Conservation (phyloP, 192 early-diverging fungal genomes). For the Funneliformis mosseae region DNA sequence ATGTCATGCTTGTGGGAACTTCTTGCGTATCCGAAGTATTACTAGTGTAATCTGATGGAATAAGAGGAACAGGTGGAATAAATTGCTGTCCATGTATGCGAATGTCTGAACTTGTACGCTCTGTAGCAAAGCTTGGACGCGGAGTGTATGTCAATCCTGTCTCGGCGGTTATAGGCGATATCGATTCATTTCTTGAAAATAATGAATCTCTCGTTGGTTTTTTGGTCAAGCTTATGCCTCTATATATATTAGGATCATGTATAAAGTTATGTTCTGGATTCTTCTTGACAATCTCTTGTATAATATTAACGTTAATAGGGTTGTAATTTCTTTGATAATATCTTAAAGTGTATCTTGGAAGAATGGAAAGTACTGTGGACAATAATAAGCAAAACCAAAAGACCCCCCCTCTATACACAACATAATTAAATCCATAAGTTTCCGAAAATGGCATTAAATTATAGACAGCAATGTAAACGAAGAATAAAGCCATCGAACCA, state of each 20-base stretch:
- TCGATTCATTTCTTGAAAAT: not conserved
- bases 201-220: not conserved
- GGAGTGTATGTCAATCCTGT: not conserved
- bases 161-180: not conserved
- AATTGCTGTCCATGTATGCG: no score
- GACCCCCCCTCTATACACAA: conserved; percentile 58
- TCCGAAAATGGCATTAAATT: conserved; percentile 52
- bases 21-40: not conserved
- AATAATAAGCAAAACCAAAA: conserved; percentile 77
- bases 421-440: conserved; percentile 61
- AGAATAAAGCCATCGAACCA: conserved; percentile 64
- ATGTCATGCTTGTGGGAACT: conserved; percentile 9
- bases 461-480: conserved; percentile 49
- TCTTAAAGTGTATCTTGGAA: conserved; percentile 68
- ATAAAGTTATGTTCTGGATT: conserved; percentile 16
- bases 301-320: conserved; percentile 62
- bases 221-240: not conserved
- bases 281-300: conserved; percentile 49
- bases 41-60: no score
- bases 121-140: conserved; percentile 14
- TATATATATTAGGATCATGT: not conserved
- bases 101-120: not conserved
- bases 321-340: conserved; percentile 59
- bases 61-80: no score
- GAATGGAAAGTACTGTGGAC: conserved; percentile 62